Evolutionary conservation across 2,329 filamentous ascomycete genomes (phyloP).

Genomic region (Apiospora aurea): DNA sequence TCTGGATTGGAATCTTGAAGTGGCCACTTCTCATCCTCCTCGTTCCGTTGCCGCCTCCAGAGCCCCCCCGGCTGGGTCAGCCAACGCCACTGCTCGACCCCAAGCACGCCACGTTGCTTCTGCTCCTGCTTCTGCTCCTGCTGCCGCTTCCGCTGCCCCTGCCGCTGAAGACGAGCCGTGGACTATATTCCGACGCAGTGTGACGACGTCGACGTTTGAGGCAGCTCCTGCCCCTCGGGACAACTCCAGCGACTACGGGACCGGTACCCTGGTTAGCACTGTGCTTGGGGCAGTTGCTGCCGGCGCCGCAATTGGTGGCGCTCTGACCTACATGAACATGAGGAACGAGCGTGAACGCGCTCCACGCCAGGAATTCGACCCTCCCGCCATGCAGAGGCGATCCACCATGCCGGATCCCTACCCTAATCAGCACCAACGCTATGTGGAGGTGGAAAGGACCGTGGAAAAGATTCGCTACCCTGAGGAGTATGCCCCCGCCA

Average conservation of each 20-base stretch:
- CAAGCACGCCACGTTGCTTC: slow-evolving; percentile 31
- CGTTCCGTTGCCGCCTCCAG: slow-evolving; percentile 34
- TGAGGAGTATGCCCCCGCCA: slow-evolving; percentile 42
- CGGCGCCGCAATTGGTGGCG: slow-evolving; percentile 70
- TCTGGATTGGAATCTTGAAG: slow-evolving; percentile 58
- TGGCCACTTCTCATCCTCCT: slow-evolving; percentile 41
- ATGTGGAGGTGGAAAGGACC: slow-evolving; percentile 46
- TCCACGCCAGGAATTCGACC: slow-evolving; percentile 50
- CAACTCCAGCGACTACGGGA: slow-evolving; percentile 53
- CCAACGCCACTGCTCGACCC: slow-evolving; percentile 30
- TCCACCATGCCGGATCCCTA: slow-evolving; percentile 53
- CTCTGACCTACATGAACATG: slow-evolving; percentile 74
- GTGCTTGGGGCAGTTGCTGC: slow-evolving; percentile 78
- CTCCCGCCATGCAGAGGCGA: slow-evolving; percentile 50
- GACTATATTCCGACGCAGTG: slow-evolving; percentile 41
- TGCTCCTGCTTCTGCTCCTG: slow-evolving; percentile 32
- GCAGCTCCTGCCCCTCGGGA: slow-evolving; percentile 39
- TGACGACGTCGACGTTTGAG: slow-evolving; percentile 46
- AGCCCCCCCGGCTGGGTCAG: slow-evolving; percentile 25
- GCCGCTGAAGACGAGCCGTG: slow-evolving; percentile 32
- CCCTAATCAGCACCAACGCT: slow-evolving; percentile 43
- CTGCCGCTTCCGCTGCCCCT: slow-evolving; percentile 29
- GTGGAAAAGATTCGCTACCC: slow-evolving; percentile 48
- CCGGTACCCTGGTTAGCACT: slow-evolving; percentile 75
- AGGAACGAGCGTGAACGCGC: slow-evolving; percentile 57